phyloP scores from a whole-genome alignment of 2,329 filamentous ascomycete species.

The Teratosphaeria destructans region DNA sequence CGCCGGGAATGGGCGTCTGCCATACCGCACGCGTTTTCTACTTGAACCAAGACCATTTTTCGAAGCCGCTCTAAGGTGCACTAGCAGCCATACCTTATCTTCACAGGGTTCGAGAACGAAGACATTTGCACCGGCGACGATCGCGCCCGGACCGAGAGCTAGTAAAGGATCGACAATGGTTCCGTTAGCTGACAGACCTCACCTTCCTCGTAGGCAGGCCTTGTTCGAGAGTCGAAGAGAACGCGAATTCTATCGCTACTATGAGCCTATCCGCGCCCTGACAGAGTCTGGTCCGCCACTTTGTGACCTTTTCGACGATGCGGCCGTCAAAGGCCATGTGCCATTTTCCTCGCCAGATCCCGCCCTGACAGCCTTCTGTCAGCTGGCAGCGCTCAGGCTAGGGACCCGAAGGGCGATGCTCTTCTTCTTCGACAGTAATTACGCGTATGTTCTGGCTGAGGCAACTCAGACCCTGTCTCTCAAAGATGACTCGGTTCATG shows the following conservation, averaged over 20 bases:
- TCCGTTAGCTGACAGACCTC: not conserved
- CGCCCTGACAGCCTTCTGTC: constrained; percentile 39
- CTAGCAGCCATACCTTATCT: not conserved
- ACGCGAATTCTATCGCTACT: constrained; percentile 25
- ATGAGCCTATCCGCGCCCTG: constrained; percentile 17
- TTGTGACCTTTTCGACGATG: constrained; percentile 16
- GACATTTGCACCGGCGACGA: not conserved
- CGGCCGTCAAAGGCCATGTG: constrained; percentile 12
- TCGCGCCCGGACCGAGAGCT: not conserved
- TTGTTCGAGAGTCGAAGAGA: constrained; percentile 19
- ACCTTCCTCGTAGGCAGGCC: constrained; percentile 1
- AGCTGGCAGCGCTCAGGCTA: constrained; percentile 35
- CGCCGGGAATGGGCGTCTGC: not conserved
- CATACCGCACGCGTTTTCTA: not conserved
- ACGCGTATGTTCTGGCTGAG: constrained; percentile 3
- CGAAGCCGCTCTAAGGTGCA: not conserved
- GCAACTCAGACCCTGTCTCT: constrained; percentile 1
- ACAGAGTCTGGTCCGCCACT: constrained; percentile 16
- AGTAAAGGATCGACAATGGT: not conserved
- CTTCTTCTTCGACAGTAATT: constrained; percentile 2
- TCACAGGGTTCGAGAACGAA: not conserved
- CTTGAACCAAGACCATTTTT: not conserved
- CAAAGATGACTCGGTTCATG: constrained; percentile 12
- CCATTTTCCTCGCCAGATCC: constrained; percentile 21
- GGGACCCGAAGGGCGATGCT: constrained; percentile 2